Base-by-base conservation (phyloP, 108 stramenopile species). In the Nitzschia sp. region DNA sequence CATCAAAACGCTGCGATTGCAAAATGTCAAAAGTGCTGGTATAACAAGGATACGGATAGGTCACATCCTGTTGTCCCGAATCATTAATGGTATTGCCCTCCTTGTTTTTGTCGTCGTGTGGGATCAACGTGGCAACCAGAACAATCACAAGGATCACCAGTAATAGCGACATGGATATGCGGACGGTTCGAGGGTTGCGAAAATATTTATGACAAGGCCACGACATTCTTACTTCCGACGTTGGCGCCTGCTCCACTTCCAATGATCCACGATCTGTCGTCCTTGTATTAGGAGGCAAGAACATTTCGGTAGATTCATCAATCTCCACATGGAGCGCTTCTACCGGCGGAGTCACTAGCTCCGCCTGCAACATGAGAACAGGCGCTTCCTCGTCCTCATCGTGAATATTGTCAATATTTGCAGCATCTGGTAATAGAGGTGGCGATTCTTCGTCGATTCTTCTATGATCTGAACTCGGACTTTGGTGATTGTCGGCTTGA, bases 271-370 rank as follows among this genome's bases (percentile, higher is more conserved):
- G 11, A 42, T 11, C 38, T 26, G 54, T 26, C 24, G 54, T 21
- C 19, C 2, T 21, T 21, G 21, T 21, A 21, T 21, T n/a, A 47
- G 46, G 46, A 21, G 21, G 46, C n/a, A n/a, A n/a, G n/a, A n/a
- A n/a, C n/a, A n/a, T n/a, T n/a, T n/a, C n/a, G n/a, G n/a, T 21
- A 17, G 49, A 28, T 53, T 66, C 65, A 33, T 66, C 65, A 53
- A 53, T 53, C 1, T n/a, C 9, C 31, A 66, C 65, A 1, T 19
- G n/a, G 13, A 66, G 49, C 1, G 65, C 65, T 6, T 53, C 29
- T n/a, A 66, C 49, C 24, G 49, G 30, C 46, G 65, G 65, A 1
- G 31, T 18, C 18, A 66, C 65, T 9, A 66, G 32, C 24, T 66
- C 49, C 1, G 65, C 65, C 1, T 53, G 35, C 6, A 66, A 29